Evolutionary conservation across 2,329 filamentous ascomycete genomes (phyloP).

Genomic region (Pseudocercospora macadamiae): DNA sequence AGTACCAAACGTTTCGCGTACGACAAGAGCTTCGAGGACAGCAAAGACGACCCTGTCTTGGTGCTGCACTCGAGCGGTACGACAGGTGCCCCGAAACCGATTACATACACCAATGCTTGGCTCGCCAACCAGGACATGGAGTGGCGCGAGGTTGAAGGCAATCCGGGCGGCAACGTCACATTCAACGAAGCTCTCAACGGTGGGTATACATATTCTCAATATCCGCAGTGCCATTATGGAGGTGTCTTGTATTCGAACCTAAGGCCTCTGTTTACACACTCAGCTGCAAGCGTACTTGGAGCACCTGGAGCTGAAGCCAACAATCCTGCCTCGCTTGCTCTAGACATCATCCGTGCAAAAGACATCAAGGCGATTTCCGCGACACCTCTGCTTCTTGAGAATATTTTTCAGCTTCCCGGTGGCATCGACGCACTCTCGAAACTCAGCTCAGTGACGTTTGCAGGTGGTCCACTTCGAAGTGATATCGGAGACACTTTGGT

Average conservation of each 20-base stretch:
- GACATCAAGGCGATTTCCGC: neutral
- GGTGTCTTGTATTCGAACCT: neutral
- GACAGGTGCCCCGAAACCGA: constrained; percentile 3
- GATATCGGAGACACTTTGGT: neutral
- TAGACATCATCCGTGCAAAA: neutral
- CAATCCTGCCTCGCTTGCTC: neutral
- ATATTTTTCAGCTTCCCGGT: neutral
- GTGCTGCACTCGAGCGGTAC: constrained; percentile 3
- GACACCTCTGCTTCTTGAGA: neutral
- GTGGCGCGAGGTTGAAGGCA: neutral
- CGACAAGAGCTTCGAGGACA: neutral
- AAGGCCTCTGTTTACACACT: neutral
- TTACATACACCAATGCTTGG: neutral
- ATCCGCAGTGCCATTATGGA: constrained; percentile 1
- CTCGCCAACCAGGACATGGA: neutral
- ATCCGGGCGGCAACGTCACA: neutral
- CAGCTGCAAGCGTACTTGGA: neutral
- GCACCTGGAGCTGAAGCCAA: neutral
- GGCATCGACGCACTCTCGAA: neutral
- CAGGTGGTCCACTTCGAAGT: neutral
- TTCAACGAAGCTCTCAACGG: neutral
- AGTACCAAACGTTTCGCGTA: neutral
- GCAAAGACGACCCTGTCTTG: neutral
- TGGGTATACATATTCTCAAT: constrained; percentile 1
- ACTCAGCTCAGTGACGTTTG: neutral